A percentile compares a stretch with the other conserved stretches of the same genome.
Evolutionary conservation across 108 stramenopile species (phyloP).

Genomic region (Chaetoceros tenuissimus): DNA sequence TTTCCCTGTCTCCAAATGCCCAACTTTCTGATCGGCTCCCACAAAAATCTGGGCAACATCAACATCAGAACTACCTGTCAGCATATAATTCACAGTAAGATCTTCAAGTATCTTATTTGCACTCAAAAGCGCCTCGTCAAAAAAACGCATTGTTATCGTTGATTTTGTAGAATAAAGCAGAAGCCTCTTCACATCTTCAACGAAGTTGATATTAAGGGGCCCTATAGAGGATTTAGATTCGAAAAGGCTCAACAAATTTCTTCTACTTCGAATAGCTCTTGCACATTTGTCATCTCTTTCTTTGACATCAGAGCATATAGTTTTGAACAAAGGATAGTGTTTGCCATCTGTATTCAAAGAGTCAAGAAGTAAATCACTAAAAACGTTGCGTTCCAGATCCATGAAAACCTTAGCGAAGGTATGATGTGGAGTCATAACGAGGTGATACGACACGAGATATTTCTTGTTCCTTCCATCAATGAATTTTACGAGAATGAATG

Average conservation of each 20-base stretch:
- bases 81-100: slow-evolving; percentile 31
- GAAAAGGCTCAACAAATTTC: slow-evolving; percentile 40
- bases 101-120: slow-evolving; percentile 38
- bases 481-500: slow-evolving; percentile 60
- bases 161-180: slow-evolving; percentile 46
- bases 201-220: not conserved
- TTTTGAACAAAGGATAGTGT: slow-evolving; percentile 31
- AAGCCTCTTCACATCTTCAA: slow-evolving; percentile 41
- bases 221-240: slow-evolving; percentile 1
- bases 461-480: slow-evolving; percentile 11
- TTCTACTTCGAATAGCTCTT: slow-evolving; percentile 44
- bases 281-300: slow-evolving; percentile 65
- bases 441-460: slow-evolving; percentile 52
- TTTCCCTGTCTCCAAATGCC: slow-evolving; percentile 24
- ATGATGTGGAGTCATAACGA: slow-evolving; percentile 28
- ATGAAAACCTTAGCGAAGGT: slow-evolving; percentile 61
- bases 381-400: slow-evolving; percentile 41
- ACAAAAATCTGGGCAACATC: slow-evolving; percentile 38
- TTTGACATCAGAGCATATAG: slow-evolving; percentile 39
- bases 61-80: slow-evolving; percentile 33
- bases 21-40: slow-evolving; percentile 13
- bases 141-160: slow-evolving; percentile 52
- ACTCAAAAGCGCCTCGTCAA: slow-evolving; percentile 12
- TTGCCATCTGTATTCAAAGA: too few species aligned
- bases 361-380: slow-evolving; percentile 29